phyloP scores from a whole-genome alignment of 176 grass and related monocot genomes.

The Oryza meridionalis region DNA sequence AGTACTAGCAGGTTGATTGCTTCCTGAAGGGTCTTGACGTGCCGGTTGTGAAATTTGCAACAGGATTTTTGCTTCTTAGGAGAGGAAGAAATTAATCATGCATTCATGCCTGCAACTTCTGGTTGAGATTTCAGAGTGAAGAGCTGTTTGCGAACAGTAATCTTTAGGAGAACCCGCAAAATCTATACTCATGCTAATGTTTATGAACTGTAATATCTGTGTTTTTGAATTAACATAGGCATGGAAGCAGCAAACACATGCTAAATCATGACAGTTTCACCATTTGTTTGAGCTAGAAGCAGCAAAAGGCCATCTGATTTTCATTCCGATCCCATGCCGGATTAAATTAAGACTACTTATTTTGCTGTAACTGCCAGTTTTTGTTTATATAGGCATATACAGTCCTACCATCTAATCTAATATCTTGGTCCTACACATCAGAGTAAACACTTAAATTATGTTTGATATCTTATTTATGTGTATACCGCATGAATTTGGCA shows the following conservation, averaged over 20 bases:
- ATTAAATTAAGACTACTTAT: not conserved
- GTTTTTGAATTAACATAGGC: not conserved
- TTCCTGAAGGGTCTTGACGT: not conserved
- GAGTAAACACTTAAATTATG: not conserved
- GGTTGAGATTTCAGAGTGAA: slow-evolving; percentile 11
- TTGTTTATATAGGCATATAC: not conserved
- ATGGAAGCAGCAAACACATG: not conserved
- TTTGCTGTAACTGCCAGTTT: not conserved
- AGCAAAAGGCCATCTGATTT: not conserved
- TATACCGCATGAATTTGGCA: slow-evolving; percentile 6
- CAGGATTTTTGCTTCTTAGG: not conserved
- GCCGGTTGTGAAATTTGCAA: no score
- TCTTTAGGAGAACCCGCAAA: not conserved
- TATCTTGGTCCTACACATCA: not conserved
- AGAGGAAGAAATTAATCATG: not conserved
- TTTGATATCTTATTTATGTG: not conserved
- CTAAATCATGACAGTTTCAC: not conserved
- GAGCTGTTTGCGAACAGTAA: not conserved
- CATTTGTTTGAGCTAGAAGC: not conserved
- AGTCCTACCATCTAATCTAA: not conserved
- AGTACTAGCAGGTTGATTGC: not conserved
- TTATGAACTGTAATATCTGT: not conserved
- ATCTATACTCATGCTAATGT: not conserved
- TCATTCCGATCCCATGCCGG: not conserved
- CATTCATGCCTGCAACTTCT: not conserved